phyloP scores from a whole-genome alignment of 2,329 filamentous ascomycete species.

The Alternaria burnsii region DNA sequence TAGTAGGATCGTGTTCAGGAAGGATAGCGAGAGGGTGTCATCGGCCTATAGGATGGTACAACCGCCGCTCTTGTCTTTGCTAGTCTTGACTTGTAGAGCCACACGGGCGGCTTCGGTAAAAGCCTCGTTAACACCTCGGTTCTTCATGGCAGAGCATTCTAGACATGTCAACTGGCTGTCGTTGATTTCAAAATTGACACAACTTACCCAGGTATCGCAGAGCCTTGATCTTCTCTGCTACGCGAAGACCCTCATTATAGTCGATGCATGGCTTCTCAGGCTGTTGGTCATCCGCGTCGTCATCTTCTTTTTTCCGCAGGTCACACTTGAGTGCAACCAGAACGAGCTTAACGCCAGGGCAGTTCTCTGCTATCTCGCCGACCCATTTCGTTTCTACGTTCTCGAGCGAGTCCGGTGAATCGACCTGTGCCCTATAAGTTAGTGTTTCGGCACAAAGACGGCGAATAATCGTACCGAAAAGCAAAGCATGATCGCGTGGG shows the following conservation, averaged over 20 bases:
- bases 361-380: constrained; percentile 97
- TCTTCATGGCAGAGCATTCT: constrained; percentile 99
- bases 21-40: neutral
- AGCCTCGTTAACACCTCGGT: constrained; percentile 96
- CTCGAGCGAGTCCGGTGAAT: constrained; percentile 94
- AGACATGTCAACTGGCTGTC: constrained; percentile 20
- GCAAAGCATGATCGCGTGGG: constrained; percentile 98
- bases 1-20: constrained; percentile 14
- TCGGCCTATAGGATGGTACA: constrained; percentile 47
- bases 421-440: constrained; percentile 63
- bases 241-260: constrained; percentile 90
- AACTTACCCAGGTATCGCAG: constrained; percentile 82
- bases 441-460: neutral
- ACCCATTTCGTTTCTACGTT: constrained; percentile 99
- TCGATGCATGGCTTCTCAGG: constrained; percentile 73
- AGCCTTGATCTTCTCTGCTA: constrained; percentile 89
- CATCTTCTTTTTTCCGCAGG: constrained; percentile 77
- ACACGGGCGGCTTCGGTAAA: constrained; percentile 98
- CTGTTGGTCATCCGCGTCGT: constrained; percentile 61
- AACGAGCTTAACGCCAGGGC: constrained; percentile 92
- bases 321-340: constrained; percentile 97
- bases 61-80: constrained; percentile 57
- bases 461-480: constrained; percentile 68
- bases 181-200: too few species aligned
- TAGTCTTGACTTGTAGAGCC: constrained; percentile 70